Base-by-base conservation (phyloP, 164 flowering plant genomes). In the Warburgia ugandensis region DNA sequence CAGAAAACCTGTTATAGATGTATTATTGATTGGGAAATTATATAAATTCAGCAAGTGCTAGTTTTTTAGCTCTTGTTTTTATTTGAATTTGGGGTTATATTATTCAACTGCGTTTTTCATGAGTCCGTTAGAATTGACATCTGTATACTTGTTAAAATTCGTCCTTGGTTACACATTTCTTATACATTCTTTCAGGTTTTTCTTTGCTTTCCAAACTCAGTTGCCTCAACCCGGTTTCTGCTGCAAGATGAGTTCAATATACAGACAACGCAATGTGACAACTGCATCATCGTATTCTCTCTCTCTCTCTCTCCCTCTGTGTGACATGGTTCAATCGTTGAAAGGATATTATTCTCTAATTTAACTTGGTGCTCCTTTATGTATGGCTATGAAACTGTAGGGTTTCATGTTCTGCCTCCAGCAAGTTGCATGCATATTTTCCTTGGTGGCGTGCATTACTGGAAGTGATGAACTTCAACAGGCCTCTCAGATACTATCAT, bases 191-290 rank as follows among this genome's bases (percentile, higher is more conserved):
- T 52, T 39, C 80, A 84, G 92, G 85, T 77, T 44, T 52, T 72
- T 53, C 63, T 60, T 2, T 84, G 87, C 74, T 81, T 84, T 58
- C 68, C 66, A 41, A 81, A 69, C 48, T 84, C 92, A 2, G 92
- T 81, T 42, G 83, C 81, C 27, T 75, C 87, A 29, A 81, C 92
- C 1, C 85, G 92, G 32, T 84, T 81, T 59, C 37, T 83, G 64
- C 59, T 83, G 75, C 91, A 80, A 71, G 92, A 84, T 60, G 85
- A 84, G 59, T 84, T 84, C 78, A 79, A 76, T 58, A 81, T 84
- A 59, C 83, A 76, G 60, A 81, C 85, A 47, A 81, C 87, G 14
- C 54, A 75, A 42, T 84, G 92, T 43, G 92, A 84, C 50, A 79
- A 81, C 68, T 81, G 86, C 81, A 80, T 83, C 17, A 78, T 83